Evolutionary conservation across 352 stramenopile genomes (phyloP).

Genomic region (Phytophthora megakarya): DNA sequence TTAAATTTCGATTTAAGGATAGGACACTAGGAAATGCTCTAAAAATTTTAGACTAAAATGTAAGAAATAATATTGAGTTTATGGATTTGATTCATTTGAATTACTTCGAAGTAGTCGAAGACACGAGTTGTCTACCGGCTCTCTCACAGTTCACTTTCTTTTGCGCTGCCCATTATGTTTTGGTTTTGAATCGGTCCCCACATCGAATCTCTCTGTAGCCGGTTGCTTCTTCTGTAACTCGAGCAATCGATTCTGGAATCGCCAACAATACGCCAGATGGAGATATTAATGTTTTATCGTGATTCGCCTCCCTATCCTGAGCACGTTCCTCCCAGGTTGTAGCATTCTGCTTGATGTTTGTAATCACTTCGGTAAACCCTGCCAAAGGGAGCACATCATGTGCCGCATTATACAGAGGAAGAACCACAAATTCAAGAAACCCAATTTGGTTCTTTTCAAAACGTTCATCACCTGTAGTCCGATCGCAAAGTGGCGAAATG

Average conservation of each 20-base stretch:
- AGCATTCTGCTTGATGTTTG: conserved; percentile 54
- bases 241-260: conserved; percentile 6
- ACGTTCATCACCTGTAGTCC: conserved; percentile 37
- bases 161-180: background rate
- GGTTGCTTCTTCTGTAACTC: conserved; percentile 13
- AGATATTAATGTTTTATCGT: background rate
- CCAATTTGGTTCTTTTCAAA: conserved; percentile 77
- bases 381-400: conserved; percentile 52
- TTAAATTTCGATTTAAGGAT: too few species aligned
- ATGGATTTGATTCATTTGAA: too few species aligned
- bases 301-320: conserved; percentile 8
- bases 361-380: conserved; percentile 54
- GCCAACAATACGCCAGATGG: background rate
- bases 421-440: conserved; percentile 76
- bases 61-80: too few species aligned
- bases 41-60: too few species aligned
- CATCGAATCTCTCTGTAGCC: conserved; percentile 14
- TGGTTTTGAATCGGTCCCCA: conserved; percentile 7
- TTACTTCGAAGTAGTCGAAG: too few species aligned
- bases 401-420: conserved; percentile 62
- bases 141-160: background rate
- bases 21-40: too few species aligned
- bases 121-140: too few species aligned
- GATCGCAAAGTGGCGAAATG: conserved; percentile 73
- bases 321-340: conserved; percentile 40